Percentiles rank a stretch among this genome's conserved stretches.
These are phyloP conservation scores for Cornus kousa DNA, from an alignment of 148 eudicot species.

Conservation along the genomic window DNA sequence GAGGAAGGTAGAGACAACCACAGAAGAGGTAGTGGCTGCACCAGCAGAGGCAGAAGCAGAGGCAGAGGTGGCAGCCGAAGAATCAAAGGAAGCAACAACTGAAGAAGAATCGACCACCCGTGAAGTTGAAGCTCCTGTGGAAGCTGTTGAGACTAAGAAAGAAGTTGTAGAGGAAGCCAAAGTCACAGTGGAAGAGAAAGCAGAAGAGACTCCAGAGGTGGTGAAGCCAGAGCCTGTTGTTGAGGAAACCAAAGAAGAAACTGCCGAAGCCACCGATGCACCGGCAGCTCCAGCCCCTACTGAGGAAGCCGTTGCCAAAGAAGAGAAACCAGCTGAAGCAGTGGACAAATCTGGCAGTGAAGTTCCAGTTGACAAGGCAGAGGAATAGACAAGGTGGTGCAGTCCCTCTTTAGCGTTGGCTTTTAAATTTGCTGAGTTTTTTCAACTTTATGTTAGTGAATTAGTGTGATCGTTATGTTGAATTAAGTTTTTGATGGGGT, in stretches of 20 bases:
- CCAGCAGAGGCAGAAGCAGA: neutral
- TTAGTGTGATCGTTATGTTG: neutral
- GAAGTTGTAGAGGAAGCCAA: constrained; percentile 19
- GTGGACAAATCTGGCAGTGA: constrained; percentile 26
- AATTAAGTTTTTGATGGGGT: neutral
- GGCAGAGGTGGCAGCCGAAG: neutral
- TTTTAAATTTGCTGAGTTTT: constrained; percentile 5
- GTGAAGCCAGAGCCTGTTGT: constrained; percentile 17
- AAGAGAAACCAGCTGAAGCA: constrained; percentile 28
- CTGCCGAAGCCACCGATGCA: neutral
- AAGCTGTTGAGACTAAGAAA: constrained; percentile 17
- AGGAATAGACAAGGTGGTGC: constrained; percentile 8
- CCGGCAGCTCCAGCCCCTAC: constrained; percentile 9
- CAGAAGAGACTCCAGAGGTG: constrained; percentile 14
- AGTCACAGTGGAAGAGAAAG: constrained; percentile 15
- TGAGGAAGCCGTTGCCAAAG: constrained; percentile 7
- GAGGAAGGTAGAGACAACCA: constrained; percentile 26
- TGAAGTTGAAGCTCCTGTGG: constrained; percentile 10
- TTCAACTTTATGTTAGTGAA: neutral
- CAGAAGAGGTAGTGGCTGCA: constrained; percentile 14
- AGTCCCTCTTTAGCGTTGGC: constrained; percentile 7
- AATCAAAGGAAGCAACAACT: constrained; percentile 9
- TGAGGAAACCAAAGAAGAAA: constrained; percentile 13
- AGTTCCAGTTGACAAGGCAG: constrained; percentile 38
- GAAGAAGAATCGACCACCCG: neutral